Evolutionary conservation across 371 early-diverging fungal genomes (phyloP).

Genomic region (Mucor ambiguus): DNA sequence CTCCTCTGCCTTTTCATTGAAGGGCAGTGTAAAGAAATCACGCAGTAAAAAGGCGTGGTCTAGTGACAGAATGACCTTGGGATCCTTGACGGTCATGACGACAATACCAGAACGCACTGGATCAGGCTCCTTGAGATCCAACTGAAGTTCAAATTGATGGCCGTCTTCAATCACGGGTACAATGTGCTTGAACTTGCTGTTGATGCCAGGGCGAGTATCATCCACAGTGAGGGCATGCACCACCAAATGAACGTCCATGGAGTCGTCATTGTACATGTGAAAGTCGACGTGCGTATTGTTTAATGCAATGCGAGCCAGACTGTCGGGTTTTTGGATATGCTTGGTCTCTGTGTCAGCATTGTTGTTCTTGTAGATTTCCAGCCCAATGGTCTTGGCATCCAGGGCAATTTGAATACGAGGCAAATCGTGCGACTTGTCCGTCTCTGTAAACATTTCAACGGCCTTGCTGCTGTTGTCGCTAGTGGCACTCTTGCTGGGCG

Average conservation of each 20-base stretch:
- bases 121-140: conserved; percentile 44
- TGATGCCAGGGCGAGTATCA: conserved; percentile 80
- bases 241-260: conserved; percentile 71
- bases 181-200: conserved; percentile 85
- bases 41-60: conserved; percentile 80
- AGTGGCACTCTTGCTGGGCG: background rate
- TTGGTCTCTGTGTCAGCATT: conserved; percentile 6
- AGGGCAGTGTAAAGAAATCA: conserved; percentile 72
- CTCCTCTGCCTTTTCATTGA: conserved; percentile 18
- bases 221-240: conserved; percentile 74
- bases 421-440: background rate
- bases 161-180: conserved; percentile 58
- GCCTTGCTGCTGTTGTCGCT: background rate
- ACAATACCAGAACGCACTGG: conserved; percentile 52
- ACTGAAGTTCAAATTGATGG: conserved; percentile 45
- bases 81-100: conserved; percentile 78
- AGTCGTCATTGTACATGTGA: conserved; percentile 58
- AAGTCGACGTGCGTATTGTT: conserved; percentile 61
- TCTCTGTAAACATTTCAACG: conserved; percentile 1
- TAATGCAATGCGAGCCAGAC: conserved; percentile 51
- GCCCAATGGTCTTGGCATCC: conserved; percentile 31
- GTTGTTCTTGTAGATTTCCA: conserved; percentile 35
- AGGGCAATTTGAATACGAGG: conserved; percentile 25
- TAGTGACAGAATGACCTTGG: conserved; percentile 82
- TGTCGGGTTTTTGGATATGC: conserved; percentile 21